Evolutionary conservation across 345 rosid genomes (phyloP).

Genomic region (Populus euphratica): DNA sequence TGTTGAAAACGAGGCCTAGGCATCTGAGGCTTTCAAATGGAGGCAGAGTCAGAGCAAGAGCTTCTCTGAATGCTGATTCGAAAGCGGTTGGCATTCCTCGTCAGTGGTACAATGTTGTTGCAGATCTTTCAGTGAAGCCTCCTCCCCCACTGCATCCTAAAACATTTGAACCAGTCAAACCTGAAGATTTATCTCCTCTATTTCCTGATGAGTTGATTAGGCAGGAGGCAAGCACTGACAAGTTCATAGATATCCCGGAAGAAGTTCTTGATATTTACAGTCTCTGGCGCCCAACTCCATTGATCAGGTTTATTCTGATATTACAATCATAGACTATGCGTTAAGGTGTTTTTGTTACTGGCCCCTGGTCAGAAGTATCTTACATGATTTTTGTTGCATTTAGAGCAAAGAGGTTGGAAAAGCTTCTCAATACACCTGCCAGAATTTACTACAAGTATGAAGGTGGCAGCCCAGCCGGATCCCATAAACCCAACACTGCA

Average conservation of each 20-base stretch:
- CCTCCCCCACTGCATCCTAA: conserved; percentile 80
- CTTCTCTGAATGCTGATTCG: conserved; percentile 28
- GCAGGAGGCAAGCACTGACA: conserved; percentile 69
- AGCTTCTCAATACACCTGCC: conserved; percentile 82
- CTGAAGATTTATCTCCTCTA: conserved; percentile 72
- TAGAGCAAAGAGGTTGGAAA: conserved; percentile 95
- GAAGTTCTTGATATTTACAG: conserved; percentile 75
- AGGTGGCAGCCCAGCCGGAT: conserved; percentile 96
- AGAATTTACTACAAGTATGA: conserved; percentile 91
- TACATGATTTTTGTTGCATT: conserved; percentile 11
- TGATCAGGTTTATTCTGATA: conserved; percentile 55
- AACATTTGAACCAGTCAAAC: conserved; percentile 65
- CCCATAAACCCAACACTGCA: conserved; percentile 88
- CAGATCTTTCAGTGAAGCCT: conserved; percentile 77
- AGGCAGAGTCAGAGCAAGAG: conserved; percentile 38
- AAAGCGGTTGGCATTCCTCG: conserved; percentile 47
- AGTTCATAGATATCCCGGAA: conserved; percentile 77
- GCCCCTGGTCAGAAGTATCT: background rate
- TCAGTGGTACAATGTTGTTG: conserved; percentile 70
- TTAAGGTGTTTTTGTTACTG: background rate
- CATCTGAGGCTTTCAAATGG: conserved; percentile 35
- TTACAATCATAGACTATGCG: background rate
- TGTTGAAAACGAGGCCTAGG: conserved; percentile 22
- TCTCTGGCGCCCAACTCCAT: conserved; percentile 96
- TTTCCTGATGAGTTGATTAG: conserved; percentile 77